Conservation (phyloP, 306 rosid genomes). For the Citrullus mucosospermus region DNA sequence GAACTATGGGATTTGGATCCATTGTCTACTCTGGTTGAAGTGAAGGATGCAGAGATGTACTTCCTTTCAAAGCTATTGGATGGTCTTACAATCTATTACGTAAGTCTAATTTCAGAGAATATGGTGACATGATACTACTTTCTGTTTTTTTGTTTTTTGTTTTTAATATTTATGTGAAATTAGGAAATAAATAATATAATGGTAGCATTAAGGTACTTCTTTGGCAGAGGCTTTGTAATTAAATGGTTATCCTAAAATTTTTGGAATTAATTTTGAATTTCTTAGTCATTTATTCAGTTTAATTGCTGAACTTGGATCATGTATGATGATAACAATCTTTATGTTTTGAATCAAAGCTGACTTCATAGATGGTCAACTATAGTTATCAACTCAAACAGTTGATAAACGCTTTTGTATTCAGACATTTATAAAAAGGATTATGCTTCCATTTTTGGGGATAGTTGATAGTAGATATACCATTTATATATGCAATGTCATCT, state of each 20-base stretch:
- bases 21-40: slow-evolving; percentile 16
- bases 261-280: background rate
- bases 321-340: background rate
- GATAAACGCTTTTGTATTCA: background rate
- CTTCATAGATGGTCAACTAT: background rate
- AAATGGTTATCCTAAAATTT: background rate
- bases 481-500: background rate
- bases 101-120: slow-evolving; percentile 24
- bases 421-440: background rate
- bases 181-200: background rate
- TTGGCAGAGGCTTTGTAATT: background rate
- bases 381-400: background rate
- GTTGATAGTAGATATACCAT: background rate
- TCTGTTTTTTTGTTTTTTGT: background rate
- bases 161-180: background rate
- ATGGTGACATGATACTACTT: background rate
- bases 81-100: slow-evolving; percentile 57
- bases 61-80: slow-evolving; percentile 59
- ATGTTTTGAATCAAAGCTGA: background rate
- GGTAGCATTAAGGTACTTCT: background rate
- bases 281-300: background rate
- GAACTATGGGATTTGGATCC: slow-evolving; percentile 60
- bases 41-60: slow-evolving; percentile 34
- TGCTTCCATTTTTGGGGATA: background rate
- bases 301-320: background rate